These are phyloP conservation scores for Ceriops tagal DNA, from an alignment of 345 rosid species.

Conservation along the genomic window DNA sequence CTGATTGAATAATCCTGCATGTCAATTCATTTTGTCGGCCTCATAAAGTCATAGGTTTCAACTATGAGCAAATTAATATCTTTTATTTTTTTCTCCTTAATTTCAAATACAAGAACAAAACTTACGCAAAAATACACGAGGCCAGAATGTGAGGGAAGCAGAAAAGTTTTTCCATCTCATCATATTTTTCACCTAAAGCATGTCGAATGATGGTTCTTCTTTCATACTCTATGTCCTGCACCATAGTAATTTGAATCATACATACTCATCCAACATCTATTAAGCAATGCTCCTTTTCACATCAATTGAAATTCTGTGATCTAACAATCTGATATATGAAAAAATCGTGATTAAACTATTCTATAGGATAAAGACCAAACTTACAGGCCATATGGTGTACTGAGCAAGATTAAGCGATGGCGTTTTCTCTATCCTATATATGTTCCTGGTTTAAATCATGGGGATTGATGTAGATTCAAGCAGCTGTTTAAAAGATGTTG, in stretches of 20 bases:
- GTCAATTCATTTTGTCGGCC: background rate
- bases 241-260: background rate
- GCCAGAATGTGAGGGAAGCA: constrained; percentile 26
- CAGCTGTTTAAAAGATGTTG: constrained; percentile 19
- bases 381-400: constrained; percentile 25
- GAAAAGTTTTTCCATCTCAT: constrained; percentile 30
- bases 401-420: constrained; percentile 2
- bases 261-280: too few relatives aligned
- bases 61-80: background rate
- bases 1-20: constrained; percentile 36
- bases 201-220: constrained; percentile 23
- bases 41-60: too few relatives aligned
- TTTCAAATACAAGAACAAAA: background rate
- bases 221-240: constrained; percentile 31
- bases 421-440: constrained; percentile 21
- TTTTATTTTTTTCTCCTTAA: background rate
- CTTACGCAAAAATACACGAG: constrained; percentile 33
- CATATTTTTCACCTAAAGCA: constrained; percentile 34
- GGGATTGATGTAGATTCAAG: constrained; percentile 19
- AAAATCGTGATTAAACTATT: too few relatives aligned
- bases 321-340: too few relatives aligned
- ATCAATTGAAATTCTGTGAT: too few relatives aligned
- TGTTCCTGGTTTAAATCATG: constrained; percentile 16
- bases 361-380: constrained; percentile 2
- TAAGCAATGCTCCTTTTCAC: too few relatives aligned